Percentiles rank a stretch among this genome's conserved stretches.
These are phyloP conservation scores for Imleria badia DNA, from an alignment of 768 basidiomycete genomes.

Conservation along the genomic window DNA sequence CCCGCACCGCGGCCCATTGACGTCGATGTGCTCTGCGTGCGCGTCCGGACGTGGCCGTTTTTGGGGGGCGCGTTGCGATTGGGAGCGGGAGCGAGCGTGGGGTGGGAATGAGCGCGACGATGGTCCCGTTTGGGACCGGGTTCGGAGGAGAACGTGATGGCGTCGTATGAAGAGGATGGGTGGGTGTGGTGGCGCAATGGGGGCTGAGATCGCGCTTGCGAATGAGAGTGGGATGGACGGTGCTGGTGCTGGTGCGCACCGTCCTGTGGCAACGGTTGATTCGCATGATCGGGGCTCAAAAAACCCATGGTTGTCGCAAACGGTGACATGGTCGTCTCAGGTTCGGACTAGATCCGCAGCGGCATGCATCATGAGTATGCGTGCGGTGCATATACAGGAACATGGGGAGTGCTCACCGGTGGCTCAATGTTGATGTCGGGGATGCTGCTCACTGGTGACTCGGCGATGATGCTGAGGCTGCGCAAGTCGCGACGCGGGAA, in stretches of 20 bases:
- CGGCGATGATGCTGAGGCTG: no score
- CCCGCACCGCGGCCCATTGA: no score
- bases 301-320: conserved; percentile 32
- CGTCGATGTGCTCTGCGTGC: conserved; percentile 17
- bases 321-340: conserved; percentile 37
- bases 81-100: background rate
- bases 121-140: background rate
- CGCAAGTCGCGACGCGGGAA: no score
- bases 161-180: background rate
- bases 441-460: no score
- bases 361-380: no score
- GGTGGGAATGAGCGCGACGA: background rate
- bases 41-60: conserved; percentile 4
- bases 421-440: conserved; percentile 46
- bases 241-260: conserved; percentile 10
- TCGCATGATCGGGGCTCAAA: conserved; percentile 44
- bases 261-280: conserved; percentile 25
- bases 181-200: background rate
- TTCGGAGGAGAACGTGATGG: background rate
- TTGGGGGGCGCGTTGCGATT: background rate
- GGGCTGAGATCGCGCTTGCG: background rate
- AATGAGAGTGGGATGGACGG: background rate
- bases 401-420: conserved; percentile 38
- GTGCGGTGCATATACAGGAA: no score
- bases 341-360: conserved; percentile 43